phyloP scores from a whole-genome alignment of 495 filamentous ascomycete species.

The Daldinia loculata region DNA sequence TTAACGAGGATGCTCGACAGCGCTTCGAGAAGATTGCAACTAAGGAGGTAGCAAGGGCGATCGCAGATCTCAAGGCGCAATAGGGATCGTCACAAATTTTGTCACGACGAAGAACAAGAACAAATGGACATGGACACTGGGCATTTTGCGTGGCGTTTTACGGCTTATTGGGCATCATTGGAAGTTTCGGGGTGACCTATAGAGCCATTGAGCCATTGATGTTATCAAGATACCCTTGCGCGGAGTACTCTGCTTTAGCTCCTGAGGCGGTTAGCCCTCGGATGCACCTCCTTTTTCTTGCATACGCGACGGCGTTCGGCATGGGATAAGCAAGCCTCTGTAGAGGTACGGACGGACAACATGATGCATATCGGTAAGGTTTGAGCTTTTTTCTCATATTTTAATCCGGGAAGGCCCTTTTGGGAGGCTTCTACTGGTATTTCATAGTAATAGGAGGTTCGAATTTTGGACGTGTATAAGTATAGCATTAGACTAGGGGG shows the following conservation, averaged over 20 bases:
- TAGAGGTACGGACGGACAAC: slow-evolving; percentile 24
- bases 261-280: slow-evolving; percentile 3
- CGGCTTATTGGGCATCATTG: slow-evolving; percentile 38
- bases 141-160: slow-evolving; percentile 40
- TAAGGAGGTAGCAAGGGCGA: slow-evolving; percentile 76
- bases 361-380: slow-evolving; percentile 25
- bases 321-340: slow-evolving; percentile 19
- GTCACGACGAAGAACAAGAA: slow-evolving; percentile 21
- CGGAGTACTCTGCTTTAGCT: slow-evolving; percentile 33
- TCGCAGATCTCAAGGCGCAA: slow-evolving; percentile 57
- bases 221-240: slow-evolving; percentile 41
- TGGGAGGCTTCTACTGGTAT: slow-evolving; percentile 4
- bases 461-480: slow-evolving; percentile 25
- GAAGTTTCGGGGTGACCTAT: slow-evolving; percentile 37
- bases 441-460: slow-evolving; percentile 8
- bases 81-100: background rate
- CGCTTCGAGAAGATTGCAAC: slow-evolving; percentile 74
- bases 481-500: slow-evolving; percentile 25
- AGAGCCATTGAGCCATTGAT: slow-evolving; percentile 42
- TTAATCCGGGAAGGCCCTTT: background rate
- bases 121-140: slow-evolving; percentile 28
- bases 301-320: slow-evolving; percentile 37
- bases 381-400: slow-evolving; percentile 17
- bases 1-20: slow-evolving; percentile 62
- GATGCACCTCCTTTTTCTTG: slow-evolving; percentile 16